Percentiles rank a stretch among this genome's conserved stretches.
These are phyloP conservation scores for Geranium incanum DNA, from an alignment of 441 rosid species.

Conservation along the genomic window DNA sequence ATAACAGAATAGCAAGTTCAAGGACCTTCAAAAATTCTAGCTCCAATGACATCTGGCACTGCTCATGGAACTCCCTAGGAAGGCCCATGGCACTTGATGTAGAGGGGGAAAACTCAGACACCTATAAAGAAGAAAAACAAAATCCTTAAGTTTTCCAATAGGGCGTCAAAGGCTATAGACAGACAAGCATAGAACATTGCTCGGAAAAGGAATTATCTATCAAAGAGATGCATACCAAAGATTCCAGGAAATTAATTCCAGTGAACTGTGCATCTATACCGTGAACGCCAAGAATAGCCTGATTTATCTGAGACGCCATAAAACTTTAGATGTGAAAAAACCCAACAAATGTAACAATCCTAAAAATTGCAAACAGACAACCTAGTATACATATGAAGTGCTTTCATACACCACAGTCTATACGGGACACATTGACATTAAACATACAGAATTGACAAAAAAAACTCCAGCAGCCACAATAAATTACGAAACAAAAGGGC, in stretches of 20 bases:
- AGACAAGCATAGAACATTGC: constrained; percentile 2
- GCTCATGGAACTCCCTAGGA: constrained; percentile 94
- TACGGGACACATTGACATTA: neutral
- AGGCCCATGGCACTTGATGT: constrained; percentile 96
- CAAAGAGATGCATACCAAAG: constrained; percentile 47
- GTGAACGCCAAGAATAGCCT: constrained; percentile 67
- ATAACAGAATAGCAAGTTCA: neutral
- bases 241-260: constrained; percentile 82
- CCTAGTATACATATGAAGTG: neutral
- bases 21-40: constrained; percentile 72
- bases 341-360: constrained; percentile 12
- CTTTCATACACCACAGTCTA: neutral
- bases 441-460: neutral
- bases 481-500: neutral
- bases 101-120: constrained; percentile 93
- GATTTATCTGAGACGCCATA: constrained; percentile 55
- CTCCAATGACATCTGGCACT: constrained; percentile 74
- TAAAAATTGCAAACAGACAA: neutral
- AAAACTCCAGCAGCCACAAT: neutral
- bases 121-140: constrained; percentile 38
- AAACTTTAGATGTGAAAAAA: constrained; percentile 21
- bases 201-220: neutral
- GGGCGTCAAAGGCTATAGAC: constrained; percentile 19
- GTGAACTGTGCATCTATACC: constrained; percentile 71
- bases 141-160: constrained; percentile 9